Conservation (phyloP, 495 filamentous ascomycete genomes). For the Apodospora peruviana region DNA sequence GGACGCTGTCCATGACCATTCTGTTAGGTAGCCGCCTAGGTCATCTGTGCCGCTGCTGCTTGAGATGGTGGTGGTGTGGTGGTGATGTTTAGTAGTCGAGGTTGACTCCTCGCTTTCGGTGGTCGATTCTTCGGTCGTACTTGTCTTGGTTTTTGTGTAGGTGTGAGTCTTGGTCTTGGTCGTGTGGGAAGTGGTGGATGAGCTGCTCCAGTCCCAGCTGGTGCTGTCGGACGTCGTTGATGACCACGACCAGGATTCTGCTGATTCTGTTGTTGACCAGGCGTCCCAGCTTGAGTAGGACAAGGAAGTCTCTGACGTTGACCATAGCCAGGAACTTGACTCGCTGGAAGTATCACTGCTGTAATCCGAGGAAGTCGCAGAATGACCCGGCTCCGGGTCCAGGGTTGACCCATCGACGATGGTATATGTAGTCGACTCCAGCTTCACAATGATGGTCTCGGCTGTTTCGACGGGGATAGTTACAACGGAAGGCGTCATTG, state of each 20-base stretch:
- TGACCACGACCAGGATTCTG: not conserved
- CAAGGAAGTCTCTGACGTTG: no score
- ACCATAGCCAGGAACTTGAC: not conserved
- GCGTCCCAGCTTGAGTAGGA: no score
- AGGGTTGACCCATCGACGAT: conserved; percentile 7
- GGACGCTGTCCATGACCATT: no score
- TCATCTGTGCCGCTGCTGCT: not conserved
- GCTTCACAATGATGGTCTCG: conserved; percentile 12
- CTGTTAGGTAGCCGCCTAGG: not conserved
- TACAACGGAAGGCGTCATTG: not conserved
- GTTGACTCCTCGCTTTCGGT: not conserved
- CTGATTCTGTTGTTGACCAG: not conserved
- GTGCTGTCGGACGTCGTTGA: not conserved
- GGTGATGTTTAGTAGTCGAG: not conserved
- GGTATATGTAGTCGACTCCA: conserved; percentile 9
- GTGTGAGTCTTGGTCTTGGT: no score
- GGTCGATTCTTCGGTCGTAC: not conserved
- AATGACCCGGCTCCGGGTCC: not conserved
- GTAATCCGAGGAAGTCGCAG: not conserved
- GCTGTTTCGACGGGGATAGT: conserved; percentile 9
- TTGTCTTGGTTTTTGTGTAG: no score
- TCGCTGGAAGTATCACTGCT: not conserved
- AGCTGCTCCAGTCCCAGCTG: not conserved
- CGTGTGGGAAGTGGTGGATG: not conserved
- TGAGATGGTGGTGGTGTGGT: not conserved